Evolutionary conservation across 164 flowering plant species (phyloP).

Genomic region (Litsea cubeba): DNA sequence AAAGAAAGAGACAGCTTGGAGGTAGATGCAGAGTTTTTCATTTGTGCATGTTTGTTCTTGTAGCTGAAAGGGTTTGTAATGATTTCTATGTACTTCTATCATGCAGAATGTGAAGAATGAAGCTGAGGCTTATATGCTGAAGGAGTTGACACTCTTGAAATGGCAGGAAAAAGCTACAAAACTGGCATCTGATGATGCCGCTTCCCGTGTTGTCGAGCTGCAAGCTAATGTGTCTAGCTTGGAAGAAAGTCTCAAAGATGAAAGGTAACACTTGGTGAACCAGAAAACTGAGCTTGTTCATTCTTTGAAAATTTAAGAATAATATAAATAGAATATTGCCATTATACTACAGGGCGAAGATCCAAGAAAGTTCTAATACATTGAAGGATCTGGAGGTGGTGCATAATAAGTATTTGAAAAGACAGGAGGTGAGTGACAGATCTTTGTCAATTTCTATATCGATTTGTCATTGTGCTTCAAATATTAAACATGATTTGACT

Average conservation of each 20-base stretch:
- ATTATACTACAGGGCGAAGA: slow-evolving; percentile 54
- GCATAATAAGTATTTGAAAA: slow-evolving; percentile 60
- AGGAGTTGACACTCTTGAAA: slow-evolving; percentile 75
- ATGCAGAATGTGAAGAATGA: slow-evolving; percentile 82
- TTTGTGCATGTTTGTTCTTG: background rate
- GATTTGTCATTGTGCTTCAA: background rate
- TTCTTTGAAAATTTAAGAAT: background rate
- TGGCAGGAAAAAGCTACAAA: slow-evolving; percentile 92
- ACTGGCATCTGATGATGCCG: slow-evolving; percentile 67
- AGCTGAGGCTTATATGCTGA: slow-evolving; percentile 93
- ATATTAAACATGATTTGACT: too few species aligned
- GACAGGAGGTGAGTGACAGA: slow-evolving; percentile 59
- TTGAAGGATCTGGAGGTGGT: slow-evolving; percentile 78
- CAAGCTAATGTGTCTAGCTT: slow-evolving; percentile 49
- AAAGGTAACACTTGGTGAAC: slow-evolving; percentile 44
- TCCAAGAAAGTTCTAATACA: slow-evolving; percentile 40
- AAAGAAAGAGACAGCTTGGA: slow-evolving; percentile 91
- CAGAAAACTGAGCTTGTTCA: background rate
- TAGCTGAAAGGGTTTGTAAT: background rate
- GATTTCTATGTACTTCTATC: background rate
- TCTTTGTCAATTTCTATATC: background rate
- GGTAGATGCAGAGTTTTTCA: slow-evolving; percentile 34
- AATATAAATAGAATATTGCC: background rate
- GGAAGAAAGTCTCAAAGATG: slow-evolving; percentile 64
- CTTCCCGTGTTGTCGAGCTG: slow-evolving; percentile 38